Percentiles rank a stretch among this genome's conserved stretches.
These are phyloP conservation scores for Clavulina sp. DNA, from an alignment of 768 basidiomycete genomes.

Conservation along the genomic window DNA sequence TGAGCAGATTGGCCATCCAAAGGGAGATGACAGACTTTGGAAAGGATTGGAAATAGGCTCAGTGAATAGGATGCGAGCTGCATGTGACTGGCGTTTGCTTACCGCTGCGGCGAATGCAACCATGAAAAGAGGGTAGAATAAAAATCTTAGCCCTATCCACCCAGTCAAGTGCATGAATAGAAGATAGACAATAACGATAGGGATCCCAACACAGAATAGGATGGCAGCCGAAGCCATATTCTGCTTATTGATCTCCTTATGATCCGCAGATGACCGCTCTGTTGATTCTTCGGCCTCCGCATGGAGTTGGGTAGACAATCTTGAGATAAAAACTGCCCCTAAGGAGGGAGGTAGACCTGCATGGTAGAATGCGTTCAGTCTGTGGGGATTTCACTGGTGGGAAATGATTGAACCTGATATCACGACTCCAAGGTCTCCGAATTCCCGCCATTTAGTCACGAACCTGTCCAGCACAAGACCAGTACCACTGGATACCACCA, in stretches of 20 bases:
- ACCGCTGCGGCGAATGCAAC: slow-evolving; percentile 64
- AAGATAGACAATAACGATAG: slow-evolving; percentile 64
- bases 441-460: slow-evolving; percentile 73
- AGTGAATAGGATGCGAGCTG: not conserved
- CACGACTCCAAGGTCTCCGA: slow-evolving; percentile 70
- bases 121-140: slow-evolving; percentile 52
- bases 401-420: slow-evolving; percentile 46
- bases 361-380: not conserved
- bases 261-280: not conserved
- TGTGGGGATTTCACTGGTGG: not conserved
- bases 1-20: slow-evolving; percentile 43
- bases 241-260: not conserved
- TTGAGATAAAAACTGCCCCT: slow-evolving; percentile 79
- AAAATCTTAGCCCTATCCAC: slow-evolving; percentile 57
- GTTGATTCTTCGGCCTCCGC: slow-evolving; percentile 17
- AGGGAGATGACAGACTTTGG: slow-evolving; percentile 55
- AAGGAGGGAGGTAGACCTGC: slow-evolving; percentile 73
- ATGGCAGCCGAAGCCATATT: slow-evolving; percentile 32
- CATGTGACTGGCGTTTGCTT: slow-evolving; percentile 19
- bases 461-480: slow-evolving; percentile 86
- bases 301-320: slow-evolving; percentile 80
- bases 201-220: slow-evolving; percentile 59
- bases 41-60: not conserved
- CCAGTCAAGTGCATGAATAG: slow-evolving; percentile 42
- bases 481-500: slow-evolving; percentile 72